phyloP scores from a whole-genome alignment of 2,329 filamentous ascomycete species.

The Rhynchosporium graminicola region DNA sequence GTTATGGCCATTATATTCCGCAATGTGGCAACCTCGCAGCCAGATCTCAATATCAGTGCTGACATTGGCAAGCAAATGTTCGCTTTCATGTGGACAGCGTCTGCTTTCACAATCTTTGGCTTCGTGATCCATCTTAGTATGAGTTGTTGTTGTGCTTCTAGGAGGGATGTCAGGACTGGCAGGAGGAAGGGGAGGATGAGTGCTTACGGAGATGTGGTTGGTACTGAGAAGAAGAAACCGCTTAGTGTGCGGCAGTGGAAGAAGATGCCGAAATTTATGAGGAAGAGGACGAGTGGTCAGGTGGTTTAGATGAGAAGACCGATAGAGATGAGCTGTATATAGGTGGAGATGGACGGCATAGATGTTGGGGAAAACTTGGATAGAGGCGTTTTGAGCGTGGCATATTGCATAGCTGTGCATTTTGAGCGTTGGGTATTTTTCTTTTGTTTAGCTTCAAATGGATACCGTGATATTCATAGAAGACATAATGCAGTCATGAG shows the following conservation, averaged over 20 bases:
- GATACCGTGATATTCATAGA: not conserved
- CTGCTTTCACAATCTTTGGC: conserved; percentile 64
- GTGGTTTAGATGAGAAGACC: conserved; percentile 20
- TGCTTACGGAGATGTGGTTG: conserved; percentile 32
- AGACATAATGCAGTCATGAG: not conserved
- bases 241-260: conserved; percentile 11
- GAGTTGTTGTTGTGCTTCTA: conserved; percentile 68
- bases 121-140: conserved; percentile 74
- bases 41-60: conserved; percentile 74
- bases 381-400: conserved; percentile 9
- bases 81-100: conserved; percentile 85
- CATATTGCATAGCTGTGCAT: conserved; percentile 11
- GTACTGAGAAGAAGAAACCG: conserved; percentile 28
- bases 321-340: not conserved
- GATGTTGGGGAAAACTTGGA: not conserved
- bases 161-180: conserved; percentile 39
- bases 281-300: conserved; percentile 26
- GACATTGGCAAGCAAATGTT: conserved; percentile 74
- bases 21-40: conserved; percentile 70
- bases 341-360: not conserved
- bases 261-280: conserved; percentile 23
- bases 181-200: conserved; percentile 35
- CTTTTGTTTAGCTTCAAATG: not conserved
- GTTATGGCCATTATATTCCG: conserved; percentile 82
- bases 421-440: conserved; percentile 9